A percentile compares a stretch with the other conserved stretches of the same genome.
Evolutionary conservation across 2,329 filamentous ascomycete genomes (phyloP).

Genomic region (Alternaria sp.): DNA sequence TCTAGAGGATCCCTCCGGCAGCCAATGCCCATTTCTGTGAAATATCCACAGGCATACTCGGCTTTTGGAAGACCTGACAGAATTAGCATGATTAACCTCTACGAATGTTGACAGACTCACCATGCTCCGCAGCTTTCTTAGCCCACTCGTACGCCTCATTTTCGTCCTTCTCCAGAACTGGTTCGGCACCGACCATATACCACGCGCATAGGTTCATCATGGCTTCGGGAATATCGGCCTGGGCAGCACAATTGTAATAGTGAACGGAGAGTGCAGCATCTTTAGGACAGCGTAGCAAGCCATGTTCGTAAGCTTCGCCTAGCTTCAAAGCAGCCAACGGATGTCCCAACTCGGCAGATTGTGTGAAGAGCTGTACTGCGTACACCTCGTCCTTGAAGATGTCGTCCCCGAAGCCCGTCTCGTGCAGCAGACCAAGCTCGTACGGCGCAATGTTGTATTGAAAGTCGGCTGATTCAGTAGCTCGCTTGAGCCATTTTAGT

Average conservation of each 20-base stretch:
- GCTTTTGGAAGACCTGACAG: conserved; percentile 70
- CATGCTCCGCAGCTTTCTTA: conserved; percentile 80
- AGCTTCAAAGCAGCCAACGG: conserved; percentile 84
- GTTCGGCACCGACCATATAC: conserved; percentile 96
- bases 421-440: conserved; percentile 86
- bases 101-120: conserved; percentile 61
- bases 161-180: conserved; percentile 92
- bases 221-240: conserved; percentile 80
- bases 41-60: conserved; percentile 96
- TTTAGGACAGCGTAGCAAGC: conserved; percentile 82
- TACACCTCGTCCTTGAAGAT: conserved; percentile 91
- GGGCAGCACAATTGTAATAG: conserved; percentile 94
- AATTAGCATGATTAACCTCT: conserved; percentile 19
- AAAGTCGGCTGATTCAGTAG: conserved; percentile 83
- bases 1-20: conserved; percentile 93
- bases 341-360: conserved; percentile 91
- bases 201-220: conserved; percentile 99
- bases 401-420: conserved; percentile 92
- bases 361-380: conserved; percentile 91
- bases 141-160: conserved; percentile 98
- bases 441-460: conserved; percentile 96
- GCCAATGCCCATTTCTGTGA: conserved; percentile 98
- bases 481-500: conserved; percentile 95
- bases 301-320: conserved; percentile 97
- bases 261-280: conserved; percentile 95